Evolutionary conservation across 2,329 filamentous ascomycete species (phyloP), one percentile per base, ranked within the genome.

Genomic region (Triangularia setosa): DNA sequence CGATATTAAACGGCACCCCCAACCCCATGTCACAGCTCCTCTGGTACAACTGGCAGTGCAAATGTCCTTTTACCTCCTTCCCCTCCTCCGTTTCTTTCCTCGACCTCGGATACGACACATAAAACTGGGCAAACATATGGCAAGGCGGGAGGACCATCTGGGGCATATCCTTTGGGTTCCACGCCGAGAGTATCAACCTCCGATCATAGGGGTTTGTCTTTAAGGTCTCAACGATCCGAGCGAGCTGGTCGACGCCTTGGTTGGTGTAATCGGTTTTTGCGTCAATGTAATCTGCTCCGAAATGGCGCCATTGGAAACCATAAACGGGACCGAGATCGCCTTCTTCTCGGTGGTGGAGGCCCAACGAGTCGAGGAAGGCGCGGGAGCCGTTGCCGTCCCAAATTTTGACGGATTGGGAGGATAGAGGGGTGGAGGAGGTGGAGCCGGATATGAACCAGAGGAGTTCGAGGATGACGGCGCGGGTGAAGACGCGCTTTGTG

Each of bases 251-350:
- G 16, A 97, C 92, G 18, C 95, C 95, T 75, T 96, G 83, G 0
- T 91, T 93, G 0, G 87, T 83, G 78, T 99, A 99, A 75, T 98
- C 92, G 0, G 90, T 84, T 69, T 87, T 81, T 14, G 89, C 84
- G 73, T 94, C 90, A 18, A 88, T 81, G 76, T 99, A 99, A 67
- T 92, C 87, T 4, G 95, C 95, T 59, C 95, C 95, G 73, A 99
- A 99, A 78, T 98, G 94, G 2, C 95, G 90, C 95, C 95, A 99
- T 79, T 99, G 95, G 79, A 99, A 99, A 1, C 95, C 95, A 75
- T 99, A 99, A 0, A 98, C 93, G 28, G 95, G 95, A 0, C 95
- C 95, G 0, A 99, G 83, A 73, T 99, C 95, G 69, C 95, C 95
- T 21, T 89, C 90, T 60, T 87, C 91, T 65, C 94, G 91, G 74